phyloP scores from a whole-genome alignment of 306 rosid species.

The Prunus mira region DNA sequence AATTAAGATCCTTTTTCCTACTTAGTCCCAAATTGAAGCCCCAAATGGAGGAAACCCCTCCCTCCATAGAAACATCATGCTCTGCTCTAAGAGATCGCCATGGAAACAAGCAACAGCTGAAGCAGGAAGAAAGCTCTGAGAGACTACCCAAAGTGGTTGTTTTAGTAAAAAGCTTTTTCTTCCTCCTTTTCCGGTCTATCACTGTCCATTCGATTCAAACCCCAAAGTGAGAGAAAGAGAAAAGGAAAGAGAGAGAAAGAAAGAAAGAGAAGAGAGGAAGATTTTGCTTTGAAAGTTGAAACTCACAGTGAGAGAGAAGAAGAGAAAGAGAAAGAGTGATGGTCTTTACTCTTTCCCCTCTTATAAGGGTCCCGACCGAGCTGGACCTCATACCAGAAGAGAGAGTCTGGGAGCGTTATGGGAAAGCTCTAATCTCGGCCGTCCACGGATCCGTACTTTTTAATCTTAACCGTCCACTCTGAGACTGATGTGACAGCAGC shows the following conservation, averaged over 20 bases:
- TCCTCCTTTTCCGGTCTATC: constrained; percentile 51
- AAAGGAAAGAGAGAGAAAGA: not conserved
- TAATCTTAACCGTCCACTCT: constrained; percentile 28
- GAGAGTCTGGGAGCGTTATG: constrained; percentile 34
- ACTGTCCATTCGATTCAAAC: constrained; percentile 50
- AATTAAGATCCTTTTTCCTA: constrained; percentile 8
- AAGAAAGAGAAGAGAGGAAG: constrained; percentile 21
- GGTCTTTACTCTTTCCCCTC: constrained; percentile 39
- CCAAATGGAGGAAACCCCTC: constrained; percentile 36
- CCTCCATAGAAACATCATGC: constrained; percentile 33
- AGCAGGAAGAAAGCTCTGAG: constrained; percentile 9
- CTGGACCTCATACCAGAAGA: constrained; percentile 54
- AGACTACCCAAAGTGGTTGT: not conserved
- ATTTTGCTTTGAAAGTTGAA: constrained; percentile 36
- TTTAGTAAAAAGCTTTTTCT: constrained; percentile 21
- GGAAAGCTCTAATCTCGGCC: constrained; percentile 31
- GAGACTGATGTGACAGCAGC: constrained; percentile 71
- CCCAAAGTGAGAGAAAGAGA: constrained; percentile 20
- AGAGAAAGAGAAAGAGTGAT: constrained; percentile 16
- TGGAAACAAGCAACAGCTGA: constrained; percentile 25
- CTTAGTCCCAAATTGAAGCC: constrained; percentile 29
- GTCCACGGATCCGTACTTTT: constrained; percentile 43
- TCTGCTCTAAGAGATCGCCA: constrained; percentile 48
- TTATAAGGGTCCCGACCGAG: constrained; percentile 70
- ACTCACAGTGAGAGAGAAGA: constrained; percentile 30